Evolutionary conservation across 768 basidiomycete species (phyloP), one percentile per base, ranked within the genome.

Genomic region (Tylopilus rubrobrunneus): DNA sequence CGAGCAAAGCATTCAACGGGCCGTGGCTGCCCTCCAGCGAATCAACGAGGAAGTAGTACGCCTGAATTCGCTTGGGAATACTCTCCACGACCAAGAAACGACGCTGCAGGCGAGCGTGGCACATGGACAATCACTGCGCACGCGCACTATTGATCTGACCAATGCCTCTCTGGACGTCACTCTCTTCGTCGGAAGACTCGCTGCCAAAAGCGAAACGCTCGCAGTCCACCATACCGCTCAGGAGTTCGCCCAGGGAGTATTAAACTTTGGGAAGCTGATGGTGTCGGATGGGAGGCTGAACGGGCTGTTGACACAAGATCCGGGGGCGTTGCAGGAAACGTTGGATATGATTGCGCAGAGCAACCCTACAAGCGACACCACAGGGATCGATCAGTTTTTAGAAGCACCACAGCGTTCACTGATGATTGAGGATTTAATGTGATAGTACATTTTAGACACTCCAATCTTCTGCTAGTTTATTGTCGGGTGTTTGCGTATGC

Each of bases 141-240:
- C 56, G 11, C 56, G 45, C 4, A 51, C 60, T 6, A 33, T 61
- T 17, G 27, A 62, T 45, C 56, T 61, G 17, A 55, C 59, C n/a
- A 62, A 58, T n/a, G 48, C 52, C 3, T 62, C 53, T 15, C 28
- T 61, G 37, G 52, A 61, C 23, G 60, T 57, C 25, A 43, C 60
- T 9, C 59, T 61, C 21, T 53, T 57, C 27, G 55, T 53, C 9
- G 52, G 60, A 28, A 23, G 12, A 7, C 59, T 61, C 28, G 52
- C 59, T 5, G 55, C 59, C 27, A 53, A 12, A 51, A 61, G 60
- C 39, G 55, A 61, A 25, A 57, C 56, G 17, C 31, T 61, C 7
- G 40, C 43, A 2, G 10, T 49, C 9, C 53, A 62, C 17, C 42
- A 51, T 12, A 52, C 60, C 4, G 59, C 58, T 6, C 58, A 46